These are phyloP conservation scores for Vicia villosa DNA, from an alignment of 306 rosid species.

Conservation along the genomic window DNA sequence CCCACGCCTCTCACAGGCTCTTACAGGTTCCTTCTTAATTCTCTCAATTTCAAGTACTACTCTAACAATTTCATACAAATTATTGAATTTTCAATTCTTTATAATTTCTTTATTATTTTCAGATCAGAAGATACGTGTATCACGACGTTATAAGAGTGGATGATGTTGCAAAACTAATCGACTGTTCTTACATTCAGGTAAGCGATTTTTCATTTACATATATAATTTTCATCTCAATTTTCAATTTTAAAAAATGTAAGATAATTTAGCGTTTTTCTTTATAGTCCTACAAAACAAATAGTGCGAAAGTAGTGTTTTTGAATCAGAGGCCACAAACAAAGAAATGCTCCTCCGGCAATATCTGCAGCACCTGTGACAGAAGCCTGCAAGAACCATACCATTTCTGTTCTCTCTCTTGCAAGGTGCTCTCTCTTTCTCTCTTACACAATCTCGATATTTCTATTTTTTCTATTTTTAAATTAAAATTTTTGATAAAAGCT, in stretches of 20 bases:
- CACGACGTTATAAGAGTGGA: constrained; percentile 76
- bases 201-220: background rate
- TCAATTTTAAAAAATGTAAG: no score
- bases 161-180: constrained; percentile 75
- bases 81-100: background rate
- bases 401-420: constrained; percentile 90
- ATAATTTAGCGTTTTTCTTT: background rate
- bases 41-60: background rate
- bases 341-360: constrained; percentile 80
- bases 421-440: constrained; percentile 51
- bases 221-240: background rate
- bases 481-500: background rate
- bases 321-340: constrained; percentile 74
- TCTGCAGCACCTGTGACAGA: constrained; percentile 86
- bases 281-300: constrained; percentile 85
- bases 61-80: background rate
- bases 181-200: constrained; percentile 83
- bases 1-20: constrained; percentile 81
- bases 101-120: background rate
- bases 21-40: constrained; percentile 57
- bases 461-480: background rate
- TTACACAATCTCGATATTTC: background rate
- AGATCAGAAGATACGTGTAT: constrained; percentile 91
- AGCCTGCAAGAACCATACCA: constrained; percentile 78
- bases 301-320: constrained; percentile 88